Base-by-base conservation (phyloP, 352 stramenopile genomes). In the Pythium brachiatum region DNA sequence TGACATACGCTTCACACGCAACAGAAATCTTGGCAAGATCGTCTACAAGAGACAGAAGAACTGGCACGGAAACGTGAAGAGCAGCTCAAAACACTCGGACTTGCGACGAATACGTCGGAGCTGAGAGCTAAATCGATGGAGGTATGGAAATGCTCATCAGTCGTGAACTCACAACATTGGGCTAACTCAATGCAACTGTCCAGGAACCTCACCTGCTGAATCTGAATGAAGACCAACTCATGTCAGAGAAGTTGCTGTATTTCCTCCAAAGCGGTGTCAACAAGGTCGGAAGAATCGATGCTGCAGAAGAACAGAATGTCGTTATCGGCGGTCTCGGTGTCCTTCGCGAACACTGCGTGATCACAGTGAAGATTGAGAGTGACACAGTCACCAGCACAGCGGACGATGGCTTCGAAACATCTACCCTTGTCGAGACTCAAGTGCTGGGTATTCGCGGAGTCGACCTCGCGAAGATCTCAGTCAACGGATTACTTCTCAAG, bases 221-320 rank as follows among this genome's bases (percentile, higher is more conserved):
- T 44, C 60, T 96, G 27, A 90, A 95, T 46, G 86, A 96, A 77
- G 88, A 96, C 39, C 83, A 89, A 31, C 70, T 89, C 32, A 94
- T 95, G 88, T 81, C 78, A 1, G 86, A 92, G 59, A 90, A 92
- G 48, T 61, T 96, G 1, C 61, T 89, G 0, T 94, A 96, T 55
- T 89, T 96, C 31, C 65, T 96, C 23, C 67, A 86, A 20, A 6
- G 29, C 32, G 82, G 82, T 4, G 20, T n/a, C 3, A 90, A 89
- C 41, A 81, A 75, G 26, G 59, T 95, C 39, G 88, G 88, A 6
- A 74, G 87, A 21, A 71, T 73, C 8, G 86, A 95, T 36, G 79
- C 86, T 2, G 64, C 78, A 54, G 62, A 81, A 58, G 73, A 86
- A 38, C 84, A 93, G 57, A 89, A 73, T 38, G 92, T 96, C 46